Evolutionary conservation across 2,329 filamentous ascomycete species (phyloP).

Genomic region (Endoconidiophora laricicola): DNA sequence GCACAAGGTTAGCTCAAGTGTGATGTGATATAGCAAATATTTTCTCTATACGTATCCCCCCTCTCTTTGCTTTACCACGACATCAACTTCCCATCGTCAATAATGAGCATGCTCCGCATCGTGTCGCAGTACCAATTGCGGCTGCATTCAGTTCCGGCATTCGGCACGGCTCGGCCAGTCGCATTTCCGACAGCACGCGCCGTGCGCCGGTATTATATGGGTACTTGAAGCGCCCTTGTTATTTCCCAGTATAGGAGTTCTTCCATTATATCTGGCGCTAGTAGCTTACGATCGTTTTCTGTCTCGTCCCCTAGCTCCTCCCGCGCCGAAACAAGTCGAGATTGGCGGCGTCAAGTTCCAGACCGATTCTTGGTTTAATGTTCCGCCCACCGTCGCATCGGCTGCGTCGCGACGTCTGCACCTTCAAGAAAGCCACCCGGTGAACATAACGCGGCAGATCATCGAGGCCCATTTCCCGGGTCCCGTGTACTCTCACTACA

Average conservation of each 20-base stretch:
- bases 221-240: slow-evolving; percentile 3
- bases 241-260: neutral
- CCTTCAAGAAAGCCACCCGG: slow-evolving; percentile 75
- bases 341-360: slow-evolving; percentile 48
- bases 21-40: too few species aligned
- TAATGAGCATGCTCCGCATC: slow-evolving; percentile 4
- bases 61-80: too few species aligned
- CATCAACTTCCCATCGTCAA: neutral
- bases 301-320: slow-evolving; percentile 2
- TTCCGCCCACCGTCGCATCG: slow-evolving; percentile 55
- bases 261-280: neutral
- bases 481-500: slow-evolving; percentile 60
- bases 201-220: neutral
- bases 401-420: slow-evolving; percentile 69
- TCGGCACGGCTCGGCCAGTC: neutral
- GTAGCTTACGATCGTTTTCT: slow-evolving; percentile 5
- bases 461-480: slow-evolving; percentile 76
- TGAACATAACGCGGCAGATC: slow-evolving; percentile 77
- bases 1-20: too few species aligned
- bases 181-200: neutral
- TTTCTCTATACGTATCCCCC: too few species aligned
- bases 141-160: neutral
- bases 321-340: slow-evolving; percentile 22
- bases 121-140: slow-evolving; percentile 1
- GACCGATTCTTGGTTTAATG: slow-evolving; percentile 74